Conservation (phyloP, 371 early-diverging fungal genomes). For the Dinochytrium kinnereticum region DNA sequence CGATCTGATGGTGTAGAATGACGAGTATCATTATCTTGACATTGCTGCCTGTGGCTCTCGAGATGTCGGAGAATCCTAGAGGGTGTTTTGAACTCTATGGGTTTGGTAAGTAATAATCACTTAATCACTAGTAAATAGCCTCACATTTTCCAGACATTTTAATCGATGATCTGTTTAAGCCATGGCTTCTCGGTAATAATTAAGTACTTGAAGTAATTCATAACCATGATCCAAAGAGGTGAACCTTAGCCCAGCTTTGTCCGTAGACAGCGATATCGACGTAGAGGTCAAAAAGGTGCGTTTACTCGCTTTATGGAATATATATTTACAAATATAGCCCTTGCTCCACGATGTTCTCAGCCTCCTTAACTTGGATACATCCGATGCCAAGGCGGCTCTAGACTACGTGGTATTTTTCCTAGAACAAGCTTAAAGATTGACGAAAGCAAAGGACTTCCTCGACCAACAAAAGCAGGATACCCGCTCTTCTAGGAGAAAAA, state of each 20-base stretch:
- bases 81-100: slow-evolving; percentile 57
- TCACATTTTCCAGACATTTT: too few species aligned
- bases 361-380: slow-evolving; percentile 17
- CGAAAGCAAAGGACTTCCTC: background rate
- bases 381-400: slow-evolving; percentile 14
- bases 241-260: slow-evolving; percentile 53
- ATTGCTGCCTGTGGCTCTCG: slow-evolving; percentile 42
- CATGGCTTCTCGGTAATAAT: slow-evolving; percentile 46
- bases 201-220: background rate
- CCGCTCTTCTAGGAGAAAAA: background rate
- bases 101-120: slow-evolving; percentile 38
- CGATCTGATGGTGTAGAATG: slow-evolving; percentile 26
- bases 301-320: background rate
- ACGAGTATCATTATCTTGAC: slow-evolving; percentile 47
- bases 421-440: too few species aligned
- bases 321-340: slow-evolving; percentile 23
- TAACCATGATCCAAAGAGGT: slow-evolving; percentile 34
- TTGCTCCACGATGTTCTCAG: slow-evolving; percentile 28
- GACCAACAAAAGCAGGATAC: slow-evolving; percentile 11
- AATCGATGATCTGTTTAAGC: slow-evolving; percentile 42
- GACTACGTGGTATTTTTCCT: slow-evolving; percentile 18
- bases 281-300: slow-evolving; percentile 45
- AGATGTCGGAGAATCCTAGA: slow-evolving; percentile 19
- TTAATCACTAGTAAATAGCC: too few species aligned
- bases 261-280: slow-evolving; percentile 46